Conservation (phyloP, 2,329 filamentous ascomycete genomes). For the Pestalotiopsis sp. region DNA sequence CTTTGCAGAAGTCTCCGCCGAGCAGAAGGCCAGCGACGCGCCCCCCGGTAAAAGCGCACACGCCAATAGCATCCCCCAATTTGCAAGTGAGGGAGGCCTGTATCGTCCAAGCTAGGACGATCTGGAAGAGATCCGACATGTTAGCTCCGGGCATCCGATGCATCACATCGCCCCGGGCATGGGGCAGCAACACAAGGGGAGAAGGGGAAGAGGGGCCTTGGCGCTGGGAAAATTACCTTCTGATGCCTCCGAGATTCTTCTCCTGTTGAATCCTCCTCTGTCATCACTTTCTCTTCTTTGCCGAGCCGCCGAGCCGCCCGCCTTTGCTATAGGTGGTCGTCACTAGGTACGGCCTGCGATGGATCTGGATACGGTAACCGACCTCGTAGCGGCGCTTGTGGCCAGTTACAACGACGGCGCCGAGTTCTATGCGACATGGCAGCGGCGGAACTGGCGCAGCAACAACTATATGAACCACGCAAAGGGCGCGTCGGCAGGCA, state of each 20-base stretch:
- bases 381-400: conserved; percentile 31
- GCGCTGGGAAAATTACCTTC: neutral
- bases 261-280: neutral
- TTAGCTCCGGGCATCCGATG: neutral
- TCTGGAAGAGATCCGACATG: neutral
- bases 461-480: conserved; percentile 35
- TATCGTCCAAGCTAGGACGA: neutral
- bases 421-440: conserved; percentile 38
- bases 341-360: conserved; percentile 12
- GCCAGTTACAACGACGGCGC: conserved; percentile 33
- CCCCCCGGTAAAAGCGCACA: neutral
- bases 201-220: neutral
- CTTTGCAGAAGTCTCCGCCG: neutral
- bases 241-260: neutral
- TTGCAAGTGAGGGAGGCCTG: neutral
- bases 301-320: too few relatives aligned
- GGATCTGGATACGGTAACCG: conserved; percentile 31
- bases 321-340: too few relatives aligned
- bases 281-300: neutral
- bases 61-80: neutral
- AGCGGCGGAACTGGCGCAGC: conserved; percentile 30
- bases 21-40: neutral
- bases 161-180: neutral
- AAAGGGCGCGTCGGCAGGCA: conserved; percentile 6
- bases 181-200: neutral